Conservation (phyloP, 1,284 basidiomycete species). For the Ustilago loliicola region DNA sequence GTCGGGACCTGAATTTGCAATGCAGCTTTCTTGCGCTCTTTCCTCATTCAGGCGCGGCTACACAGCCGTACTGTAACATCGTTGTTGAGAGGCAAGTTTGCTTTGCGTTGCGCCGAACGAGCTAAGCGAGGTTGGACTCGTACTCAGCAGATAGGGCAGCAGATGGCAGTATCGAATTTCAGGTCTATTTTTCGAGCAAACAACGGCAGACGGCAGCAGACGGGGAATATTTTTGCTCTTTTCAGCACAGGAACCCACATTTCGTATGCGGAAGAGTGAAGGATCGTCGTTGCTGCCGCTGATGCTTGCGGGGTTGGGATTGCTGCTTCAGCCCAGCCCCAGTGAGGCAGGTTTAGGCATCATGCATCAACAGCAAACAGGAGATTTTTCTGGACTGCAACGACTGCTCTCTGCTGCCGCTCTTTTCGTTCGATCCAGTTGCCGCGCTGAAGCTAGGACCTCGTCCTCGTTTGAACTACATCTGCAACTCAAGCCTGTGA, state of each 20-base stretch:
- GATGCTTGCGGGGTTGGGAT: conserved; percentile 16
- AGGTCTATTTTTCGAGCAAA: neutral
- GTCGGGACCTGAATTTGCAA: conserved; percentile 24
- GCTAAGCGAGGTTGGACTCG: conserved; percentile 13
- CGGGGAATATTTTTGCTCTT: conserved; percentile 11
- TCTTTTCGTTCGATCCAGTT: neutral
- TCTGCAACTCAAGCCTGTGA: neutral
- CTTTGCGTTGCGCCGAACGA: neutral
- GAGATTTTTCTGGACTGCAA: neutral
- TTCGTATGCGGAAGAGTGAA: neutral
- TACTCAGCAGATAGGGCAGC: neutral
- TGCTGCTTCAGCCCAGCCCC: conserved; percentile 12
- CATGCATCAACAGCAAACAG: conserved; percentile 7
- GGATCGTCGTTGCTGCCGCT: conserved; percentile 14
- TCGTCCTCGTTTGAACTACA: neutral
- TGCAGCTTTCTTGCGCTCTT: neutral
- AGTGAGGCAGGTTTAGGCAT: neutral
- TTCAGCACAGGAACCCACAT: neutral
- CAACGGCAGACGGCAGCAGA: conserved; percentile 1
- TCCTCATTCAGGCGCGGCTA: neutral
- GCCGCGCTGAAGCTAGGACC: neutral
- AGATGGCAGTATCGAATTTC: neutral
- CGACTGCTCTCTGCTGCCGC: conserved; percentile 1
- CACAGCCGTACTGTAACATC: too few relatives aligned
- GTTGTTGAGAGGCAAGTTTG: neutral